Evolutionary conservation across 2,329 filamentous ascomycete genomes (phyloP), one percentile per base, ranked within the genome.

Genomic region (Penicillium occitanis): DNA sequence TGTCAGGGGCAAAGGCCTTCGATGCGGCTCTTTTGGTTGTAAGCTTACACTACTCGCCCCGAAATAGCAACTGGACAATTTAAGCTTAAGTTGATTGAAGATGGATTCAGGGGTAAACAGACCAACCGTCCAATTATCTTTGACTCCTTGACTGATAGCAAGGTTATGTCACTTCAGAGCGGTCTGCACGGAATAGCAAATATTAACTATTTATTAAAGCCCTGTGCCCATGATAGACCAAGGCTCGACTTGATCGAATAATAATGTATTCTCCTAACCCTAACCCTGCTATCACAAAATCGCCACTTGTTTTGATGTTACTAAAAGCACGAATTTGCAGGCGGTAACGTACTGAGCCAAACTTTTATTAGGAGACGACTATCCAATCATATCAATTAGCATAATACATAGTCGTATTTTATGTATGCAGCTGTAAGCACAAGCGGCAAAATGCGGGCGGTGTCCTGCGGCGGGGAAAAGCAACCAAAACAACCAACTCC

Each of bases 401-500:
- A 14, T 14, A 37, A 37, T 57, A 40, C n/a, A 57, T 57, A 40
- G 53, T 37, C 33, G 53, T 57, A 37, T 57, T 57, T 35, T 22
- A 19, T 55, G 51, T 55, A 37, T 55, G 51, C 30, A 35, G 51
- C 51, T 22, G 51, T 35, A 55, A 22, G 33, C 30, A 57, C 53
- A 44, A 46, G 37, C 57, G 57, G 57, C 57, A 60, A 46, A 60
- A 44, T 46, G 57, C 40, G 17, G 57, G 57, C 57, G 57, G 57
- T 60, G 57, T 58, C 53, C n/a, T 50, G 51, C 53, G 28, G 62
- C 62, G 62, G 62, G 57, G 62, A 40, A 57, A 63, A 64, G 30
- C 22, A 64, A 50, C 62, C 62, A 64, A 64, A 64, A 64, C 62
- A 64, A 64, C 48, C 25, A 57, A 58, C 37, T 58, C 40, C 61